Evolutionary conservation across 345 rosid genomes (phyloP).

Genomic region (Stellera chamaejasme): DNA sequence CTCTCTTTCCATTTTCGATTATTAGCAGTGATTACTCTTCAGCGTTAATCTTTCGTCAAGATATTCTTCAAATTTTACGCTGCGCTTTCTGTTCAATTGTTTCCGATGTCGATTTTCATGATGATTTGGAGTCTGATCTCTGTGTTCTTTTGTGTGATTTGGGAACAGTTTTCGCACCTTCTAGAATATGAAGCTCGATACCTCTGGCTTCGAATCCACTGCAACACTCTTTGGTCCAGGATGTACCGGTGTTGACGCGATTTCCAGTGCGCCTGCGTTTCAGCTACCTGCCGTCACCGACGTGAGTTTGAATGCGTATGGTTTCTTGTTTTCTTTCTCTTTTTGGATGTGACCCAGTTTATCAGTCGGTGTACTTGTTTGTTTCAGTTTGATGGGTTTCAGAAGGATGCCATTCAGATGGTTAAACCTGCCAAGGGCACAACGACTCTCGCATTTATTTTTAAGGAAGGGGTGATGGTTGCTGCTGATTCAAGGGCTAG

Average conservation of each 20-base stretch:
- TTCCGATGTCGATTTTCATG: too few relatives aligned
- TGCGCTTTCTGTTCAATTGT: too few relatives aligned
- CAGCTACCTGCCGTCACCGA: conserved; percentile 59
- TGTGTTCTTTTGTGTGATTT: too few relatives aligned
- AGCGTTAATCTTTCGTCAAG: too few relatives aligned
- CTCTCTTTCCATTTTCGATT: too few relatives aligned
- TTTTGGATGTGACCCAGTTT: not conserved
- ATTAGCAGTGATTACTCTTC: too few relatives aligned
- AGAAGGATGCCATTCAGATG: conserved; percentile 66
- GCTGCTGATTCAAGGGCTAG: conserved; percentile 98
- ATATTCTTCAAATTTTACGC: too few relatives aligned
- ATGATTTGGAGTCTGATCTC: too few relatives aligned
- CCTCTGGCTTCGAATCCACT: conserved; percentile 58
- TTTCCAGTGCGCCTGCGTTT: conserved; percentile 47
- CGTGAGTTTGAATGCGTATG: conserved; percentile 28
- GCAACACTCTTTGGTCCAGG: conserved; percentile 26
- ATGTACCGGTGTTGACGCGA: conserved; percentile 29
- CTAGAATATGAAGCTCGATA: conserved; percentile 62
- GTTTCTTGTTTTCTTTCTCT: not conserved
- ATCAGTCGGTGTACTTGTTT: conserved; percentile 4
- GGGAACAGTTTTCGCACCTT: too few relatives aligned
- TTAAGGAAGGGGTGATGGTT: conserved; percentile 84
- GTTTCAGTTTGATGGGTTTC: conserved; percentile 70
- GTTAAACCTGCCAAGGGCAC: conserved; percentile 92
- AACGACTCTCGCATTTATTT: conserved; percentile 86